Percentiles rank a stretch among this genome's conserved stretches.
phyloP scores from a whole-genome alignment of 345 rosid species.

The Bruguiera sexangula region DNA sequence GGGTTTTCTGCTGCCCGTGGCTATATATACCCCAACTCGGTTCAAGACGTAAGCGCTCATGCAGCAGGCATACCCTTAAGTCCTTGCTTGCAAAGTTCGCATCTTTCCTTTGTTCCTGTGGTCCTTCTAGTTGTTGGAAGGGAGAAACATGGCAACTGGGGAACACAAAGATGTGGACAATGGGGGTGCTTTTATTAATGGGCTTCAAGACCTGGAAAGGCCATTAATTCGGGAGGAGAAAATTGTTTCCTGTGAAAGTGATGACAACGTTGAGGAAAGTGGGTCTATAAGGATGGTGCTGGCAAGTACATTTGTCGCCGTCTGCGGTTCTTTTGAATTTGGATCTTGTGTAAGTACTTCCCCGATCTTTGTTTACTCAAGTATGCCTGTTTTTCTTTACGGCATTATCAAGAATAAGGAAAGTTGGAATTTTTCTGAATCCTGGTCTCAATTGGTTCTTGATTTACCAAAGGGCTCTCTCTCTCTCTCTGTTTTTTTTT shows the following conservation, averaged over 20 bases:
- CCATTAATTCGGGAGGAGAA: conserved; percentile 43
- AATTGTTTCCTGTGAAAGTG: conserved; percentile 23
- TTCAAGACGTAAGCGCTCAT: not conserved
- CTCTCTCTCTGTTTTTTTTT: not conserved
- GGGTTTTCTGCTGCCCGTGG: not conserved
- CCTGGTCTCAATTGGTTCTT: conserved; percentile 25
- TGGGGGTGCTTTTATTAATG: conserved; percentile 32
- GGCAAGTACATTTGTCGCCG: conserved; percentile 74
- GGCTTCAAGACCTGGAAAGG: conserved; percentile 40
- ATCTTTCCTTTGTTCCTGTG: not conserved
- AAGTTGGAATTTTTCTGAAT: conserved; percentile 3
- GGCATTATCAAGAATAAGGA: not conserved
- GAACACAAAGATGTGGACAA: conserved; percentile 45
- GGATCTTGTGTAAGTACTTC: conserved; percentile 80
- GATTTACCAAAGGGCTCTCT: conserved; percentile 27
- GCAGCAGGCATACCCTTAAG: not conserved
- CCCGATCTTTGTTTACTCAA: not conserved
- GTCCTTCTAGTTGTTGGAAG: not conserved
- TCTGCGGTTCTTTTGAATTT: conserved; percentile 83
- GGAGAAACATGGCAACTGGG: conserved; percentile 41
- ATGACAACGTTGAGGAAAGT: conserved; percentile 14
- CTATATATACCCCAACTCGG: not conserved
- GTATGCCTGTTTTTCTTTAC: not conserved
- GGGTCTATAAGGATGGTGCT: conserved; percentile 66
- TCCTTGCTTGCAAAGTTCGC: not conserved